Conservation (phyloP, 345 rosid species). For the Gynandropsis gynandra region DNA sequence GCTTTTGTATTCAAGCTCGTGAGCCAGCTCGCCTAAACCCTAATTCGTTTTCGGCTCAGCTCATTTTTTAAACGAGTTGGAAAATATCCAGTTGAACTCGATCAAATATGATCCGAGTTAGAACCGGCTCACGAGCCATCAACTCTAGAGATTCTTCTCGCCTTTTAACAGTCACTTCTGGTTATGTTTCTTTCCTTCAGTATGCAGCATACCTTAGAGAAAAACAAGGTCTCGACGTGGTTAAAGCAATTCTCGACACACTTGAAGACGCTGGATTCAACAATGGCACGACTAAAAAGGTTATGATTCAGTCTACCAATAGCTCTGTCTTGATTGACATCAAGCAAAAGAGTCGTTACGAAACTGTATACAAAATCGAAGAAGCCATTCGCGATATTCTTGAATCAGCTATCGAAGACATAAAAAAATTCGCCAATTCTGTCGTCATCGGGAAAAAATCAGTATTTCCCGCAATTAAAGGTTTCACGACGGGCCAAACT, state of each 20-base stretch:
- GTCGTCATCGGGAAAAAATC: conserved; percentile 54
- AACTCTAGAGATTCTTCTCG: neutral
- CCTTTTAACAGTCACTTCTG: conserved; percentile 7
- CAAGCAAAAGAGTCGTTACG: conserved; percentile 39
- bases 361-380: conserved; percentile 59
- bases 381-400: conserved; percentile 54
- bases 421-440: conserved; percentile 57
- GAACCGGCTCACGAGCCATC: too few species aligned
- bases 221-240: conserved; percentile 43
- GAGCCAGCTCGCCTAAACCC: too few species aligned
- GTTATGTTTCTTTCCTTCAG: conserved; percentile 39
- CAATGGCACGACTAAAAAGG: conserved; percentile 37
- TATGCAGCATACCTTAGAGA: conserved; percentile 61
- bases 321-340: conserved; percentile 66
- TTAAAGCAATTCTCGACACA: conserved; percentile 45
- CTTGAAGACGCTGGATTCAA: conserved; percentile 58
- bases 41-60: too few species aligned
- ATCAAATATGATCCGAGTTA: too few species aligned
- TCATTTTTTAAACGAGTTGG: too few species aligned
- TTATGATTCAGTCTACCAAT: conserved; percentile 75
- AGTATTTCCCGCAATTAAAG: conserved; percentile 32
- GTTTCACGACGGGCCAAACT: conserved; percentile 32
- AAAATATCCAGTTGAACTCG: too few species aligned
- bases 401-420: conserved; percentile 42
- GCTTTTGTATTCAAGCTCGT: too few species aligned